These are phyloP conservation scores for Kodamaea plutei DNA, from an alignment of 1,139 yeast genomes.

Conservation along the genomic window DNA sequence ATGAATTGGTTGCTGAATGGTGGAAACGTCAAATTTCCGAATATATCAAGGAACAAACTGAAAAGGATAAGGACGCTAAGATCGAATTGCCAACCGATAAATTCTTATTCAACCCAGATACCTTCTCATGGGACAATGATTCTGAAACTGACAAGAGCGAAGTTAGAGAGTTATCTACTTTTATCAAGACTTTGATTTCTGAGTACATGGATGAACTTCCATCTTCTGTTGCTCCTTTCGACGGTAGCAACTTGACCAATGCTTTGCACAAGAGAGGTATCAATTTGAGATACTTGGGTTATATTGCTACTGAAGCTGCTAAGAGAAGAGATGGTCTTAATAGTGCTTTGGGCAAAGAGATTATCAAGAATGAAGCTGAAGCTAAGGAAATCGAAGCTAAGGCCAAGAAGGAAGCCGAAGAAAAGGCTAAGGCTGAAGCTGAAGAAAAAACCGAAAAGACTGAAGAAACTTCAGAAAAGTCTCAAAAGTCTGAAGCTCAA, in stretches of 20 bases:
- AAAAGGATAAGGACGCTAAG: slow-evolving; percentile 46
- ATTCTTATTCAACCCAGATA: slow-evolving; percentile 75
- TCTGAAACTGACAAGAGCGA: slow-evolving; percentile 49
- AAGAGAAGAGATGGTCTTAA: slow-evolving; percentile 22
- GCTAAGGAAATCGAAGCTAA: slow-evolving; percentile 23
- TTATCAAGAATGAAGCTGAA: slow-evolving; percentile 20
- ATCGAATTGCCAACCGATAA: slow-evolving; percentile 54
- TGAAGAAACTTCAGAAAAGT: slow-evolving; percentile 24
- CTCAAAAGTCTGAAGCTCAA: slow-evolving; percentile 16
- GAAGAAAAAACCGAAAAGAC: slow-evolving; percentile 14
- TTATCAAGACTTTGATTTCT: slow-evolving; percentile 59
- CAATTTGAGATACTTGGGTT: slow-evolving; percentile 84
- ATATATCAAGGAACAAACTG: slow-evolving; percentile 47
- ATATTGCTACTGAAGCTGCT: slow-evolving; percentile 33
- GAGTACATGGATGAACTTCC: slow-evolving; percentile 56
- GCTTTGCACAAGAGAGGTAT: slow-evolving; percentile 78
- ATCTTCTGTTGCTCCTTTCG: slow-evolving; percentile 63
- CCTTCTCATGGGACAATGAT: slow-evolving; percentile 48
- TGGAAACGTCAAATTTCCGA: slow-evolving; percentile 68
- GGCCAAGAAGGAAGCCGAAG: slow-evolving; percentile 15
- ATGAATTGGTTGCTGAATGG: slow-evolving; percentile 90
- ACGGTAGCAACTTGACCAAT: slow-evolving; percentile 70
- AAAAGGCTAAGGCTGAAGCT: slow-evolving; percentile 17
- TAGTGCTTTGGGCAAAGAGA: slow-evolving; percentile 22
- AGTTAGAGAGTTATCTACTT: slow-evolving; percentile 66